These are phyloP conservation scores for Panellus pusillus DNA, from an alignment of 768 basidiomycete species.

Conservation along the genomic window DNA sequence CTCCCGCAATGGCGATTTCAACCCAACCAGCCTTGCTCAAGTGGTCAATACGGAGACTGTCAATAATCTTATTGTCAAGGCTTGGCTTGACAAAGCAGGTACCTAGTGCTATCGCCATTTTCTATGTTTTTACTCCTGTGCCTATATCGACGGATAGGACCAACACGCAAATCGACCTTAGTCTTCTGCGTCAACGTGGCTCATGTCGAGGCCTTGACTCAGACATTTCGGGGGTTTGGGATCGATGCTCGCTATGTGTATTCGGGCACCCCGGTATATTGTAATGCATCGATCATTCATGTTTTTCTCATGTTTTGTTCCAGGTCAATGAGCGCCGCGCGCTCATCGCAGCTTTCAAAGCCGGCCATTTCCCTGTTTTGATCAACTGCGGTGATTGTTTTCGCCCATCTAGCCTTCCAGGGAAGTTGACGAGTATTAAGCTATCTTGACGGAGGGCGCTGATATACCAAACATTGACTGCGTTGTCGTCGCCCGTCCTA, in stretches of 20 bases:
- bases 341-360: constrained; percentile 66
- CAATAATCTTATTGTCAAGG: constrained; percentile 74
- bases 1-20: constrained; percentile 76
- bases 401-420: background rate
- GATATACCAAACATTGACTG: constrained; percentile 97
- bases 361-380: constrained; percentile 78
- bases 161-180: constrained; percentile 77
- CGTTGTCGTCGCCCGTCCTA: constrained; percentile 83
- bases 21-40: constrained; percentile 70
- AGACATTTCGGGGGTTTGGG: constrained; percentile 68
- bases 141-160: constrained; percentile 30
- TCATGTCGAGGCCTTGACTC: constrained; percentile 77
- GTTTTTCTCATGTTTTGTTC: background rate
- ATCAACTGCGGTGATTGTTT: constrained; percentile 75
- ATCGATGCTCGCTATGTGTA: constrained; percentile 85
- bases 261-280: constrained; percentile 54
- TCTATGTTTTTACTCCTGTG: background rate
- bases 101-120: constrained; percentile 23
- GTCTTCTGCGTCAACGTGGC: constrained; percentile 88
- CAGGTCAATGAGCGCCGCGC: constrained; percentile 54
- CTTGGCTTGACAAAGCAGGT: constrained; percentile 91
- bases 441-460: constrained; percentile 89
- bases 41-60: constrained; percentile 80
- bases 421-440: constrained; percentile 32
- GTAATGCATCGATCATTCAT: background rate